These are phyloP conservation scores for Kregervanrija pseudodelftensis DNA, from an alignment of 805 yeast genomes.

Conservation along the genomic window DNA sequence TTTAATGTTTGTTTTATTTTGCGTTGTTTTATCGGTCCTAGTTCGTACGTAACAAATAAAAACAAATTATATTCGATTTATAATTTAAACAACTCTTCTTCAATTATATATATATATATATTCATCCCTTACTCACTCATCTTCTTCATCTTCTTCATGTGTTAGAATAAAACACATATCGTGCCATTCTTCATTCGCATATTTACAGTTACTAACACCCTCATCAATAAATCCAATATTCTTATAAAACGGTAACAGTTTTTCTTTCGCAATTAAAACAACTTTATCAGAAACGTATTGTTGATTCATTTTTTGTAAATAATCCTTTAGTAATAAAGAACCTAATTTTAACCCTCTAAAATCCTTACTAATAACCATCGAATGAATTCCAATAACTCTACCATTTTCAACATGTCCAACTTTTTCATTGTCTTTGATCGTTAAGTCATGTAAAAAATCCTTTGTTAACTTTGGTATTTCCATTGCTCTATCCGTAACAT, in stretches of 20 bases:
- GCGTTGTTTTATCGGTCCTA: too few species aligned
- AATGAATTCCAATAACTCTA: conserved; percentile 70
- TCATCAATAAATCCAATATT: conserved; percentile 69
- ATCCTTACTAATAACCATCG: conserved; percentile 68
- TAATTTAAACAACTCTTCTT: too few species aligned
- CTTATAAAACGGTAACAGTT: conserved; percentile 68
- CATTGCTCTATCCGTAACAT: conserved; percentile 56
- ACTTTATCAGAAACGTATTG: conserved; percentile 80
- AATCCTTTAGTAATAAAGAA: conserved; percentile 76
- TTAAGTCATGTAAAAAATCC: conserved; percentile 14
- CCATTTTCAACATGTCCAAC: conserved; percentile 74
- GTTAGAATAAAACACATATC: conserved; percentile 40
- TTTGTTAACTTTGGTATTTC: conserved; percentile 38
- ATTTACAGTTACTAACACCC: conserved; percentile 55
- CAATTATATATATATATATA: too few species aligned
- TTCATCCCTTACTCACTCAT: conserved; percentile 8
- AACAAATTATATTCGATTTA: too few species aligned
- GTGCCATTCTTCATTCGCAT: conserved; percentile 56
- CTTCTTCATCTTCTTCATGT: conserved; percentile 38
- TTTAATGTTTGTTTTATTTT: too few species aligned
- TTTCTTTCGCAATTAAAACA: conserved; percentile 63
- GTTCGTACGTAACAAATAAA: too few species aligned
- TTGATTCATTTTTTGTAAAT: conserved; percentile 80
- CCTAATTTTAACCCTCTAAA: conserved; percentile 82
- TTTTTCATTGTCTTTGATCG: conserved; percentile 15